Base-by-base conservation (phyloP, 78 protist genomes). In the Emiliania huxleyi region DNA sequence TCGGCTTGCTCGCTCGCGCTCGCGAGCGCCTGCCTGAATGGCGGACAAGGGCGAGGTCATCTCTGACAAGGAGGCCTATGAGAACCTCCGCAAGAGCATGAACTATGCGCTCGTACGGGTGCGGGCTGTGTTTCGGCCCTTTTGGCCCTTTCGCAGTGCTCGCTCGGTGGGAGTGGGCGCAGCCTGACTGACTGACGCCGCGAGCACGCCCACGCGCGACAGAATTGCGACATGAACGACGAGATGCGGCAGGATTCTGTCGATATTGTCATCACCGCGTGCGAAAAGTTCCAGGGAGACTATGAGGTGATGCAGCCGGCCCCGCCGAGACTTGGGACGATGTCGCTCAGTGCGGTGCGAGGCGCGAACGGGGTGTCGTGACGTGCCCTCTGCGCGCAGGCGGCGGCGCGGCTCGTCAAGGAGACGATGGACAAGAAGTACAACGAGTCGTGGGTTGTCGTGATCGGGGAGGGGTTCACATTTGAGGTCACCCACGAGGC, bases 371-470 rank as follows among this genome's bases (percentile, higher is more conserved):
- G 55, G 4, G 4, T 48, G 55, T 48, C 11, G 55, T 11, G 23
- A 48, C 55, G n/a, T n/a, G n/a, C 55, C 4, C 11, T 48, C 55
- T 8, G 3, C 33, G 2, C 12, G 29, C 87, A 79, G 87, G 3
- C 22, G 33, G 89, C 89, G 33, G 52, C 48, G 48, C 46, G 89
- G 23, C 49, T 81, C 40, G 55, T 81, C 21, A 81, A 81, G 89
- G 89, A 81, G 89, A 42, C 49, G 62, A 81, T 81, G 89, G 89
- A 81, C 89, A 81, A 81, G 38, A 81, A 81, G 52, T 81, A 81
- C 89, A 44, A 44, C 37, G 89, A 81, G 52, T 44, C 5, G 2
- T 81, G 89, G 89, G 12, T 44, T 25, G 89, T 81, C 26, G 1
- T 81, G 3, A 81, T 81, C 12, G 89, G 89, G 25, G 40, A 44